Conservation (phyloP, 2,329 filamentous ascomycete genomes). For the Nannizzia gypsea region DNA sequence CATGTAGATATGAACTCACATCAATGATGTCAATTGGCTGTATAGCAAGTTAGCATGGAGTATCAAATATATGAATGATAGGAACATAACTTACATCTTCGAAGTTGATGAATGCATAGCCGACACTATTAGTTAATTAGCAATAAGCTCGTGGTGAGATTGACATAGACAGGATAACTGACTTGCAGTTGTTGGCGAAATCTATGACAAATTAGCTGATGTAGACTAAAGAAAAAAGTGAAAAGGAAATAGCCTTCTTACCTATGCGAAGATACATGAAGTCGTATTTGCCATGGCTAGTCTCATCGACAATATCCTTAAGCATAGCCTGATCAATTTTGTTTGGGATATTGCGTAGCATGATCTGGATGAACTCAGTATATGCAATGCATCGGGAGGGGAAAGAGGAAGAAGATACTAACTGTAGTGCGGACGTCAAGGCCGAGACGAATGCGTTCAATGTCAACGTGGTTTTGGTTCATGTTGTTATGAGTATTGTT, state of each 20-base stretch:
- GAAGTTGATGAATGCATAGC: conserved; percentile 97
- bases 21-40: conserved; percentile 62
- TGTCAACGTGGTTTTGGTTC: conserved; percentile 36
- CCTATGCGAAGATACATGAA: conserved; percentile 89
- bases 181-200: conserved; percentile 76
- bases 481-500: conserved; percentile 15
- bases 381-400: conserved; percentile 8
- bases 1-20: conserved; percentile 35
- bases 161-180: conserved; percentile 27
- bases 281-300: conserved; percentile 72
- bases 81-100: conserved; percentile 49
- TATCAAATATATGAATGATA: not conserved
- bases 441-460: conserved; percentile 41
- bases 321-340: conserved; percentile 65
- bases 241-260: conserved; percentile 18
- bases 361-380: conserved; percentile 49
- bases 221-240: not conserved
- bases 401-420: conserved; percentile 22
- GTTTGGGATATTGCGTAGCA: conserved; percentile 92
- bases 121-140: conserved; percentile 50
- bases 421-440: conserved; percentile 66
- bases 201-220: conserved; percentile 34
- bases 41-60: conserved; percentile 26
- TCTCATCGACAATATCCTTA: conserved; percentile 67
- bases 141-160: not conserved